Evolutionary conservation across 2,329 filamentous ascomycete genomes (phyloP), one percentile per base, ranked within the genome.

Genomic region (Colletotrichum orchidophilum): DNA sequence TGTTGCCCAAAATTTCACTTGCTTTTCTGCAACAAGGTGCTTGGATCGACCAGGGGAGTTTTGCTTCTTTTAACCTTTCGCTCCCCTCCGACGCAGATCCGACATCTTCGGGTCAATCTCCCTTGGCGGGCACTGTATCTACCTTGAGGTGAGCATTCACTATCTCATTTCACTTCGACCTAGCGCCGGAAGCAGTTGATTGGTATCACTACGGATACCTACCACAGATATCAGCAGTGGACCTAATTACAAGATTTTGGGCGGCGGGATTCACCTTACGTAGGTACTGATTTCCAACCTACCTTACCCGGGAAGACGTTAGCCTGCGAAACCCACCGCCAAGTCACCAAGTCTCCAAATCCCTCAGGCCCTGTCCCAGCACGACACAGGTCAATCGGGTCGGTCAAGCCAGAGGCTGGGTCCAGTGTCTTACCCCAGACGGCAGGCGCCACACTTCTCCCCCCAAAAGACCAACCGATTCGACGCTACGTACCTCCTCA

Each of bases 361-460:
- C 62, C 27, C 39, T 59, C 21, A 42, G 53, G 53, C 53, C 31
- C 53, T 49, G 39, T 54, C 13, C 35, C 63, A 65, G 63, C 63
- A 26, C 9, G 29, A 63, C 62, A 55, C 35, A 52, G 42, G 21
- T 39, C 63, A 52, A 15, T 52, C 67, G 39, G 63, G 52, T 67
- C 63, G 68, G 68, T 52, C 63, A 61, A 67, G 57, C 57, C 58
- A 61, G 57, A 15, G 58, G 29, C 67, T 27, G 67, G 63, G 54
- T 39, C 31, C 58, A 63, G 67, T 61, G 35, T 61, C 67, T 70
- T 67, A 71, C 68, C 68, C 64, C 64, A 61, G 68, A 71, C 57
- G 57, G 49, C 39, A 59, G 57, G 64, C 64, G 42, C 64, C 64
- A 71, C 46, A 68, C 58, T 52, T 33, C 15, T 12, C 60, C 46